phyloP scores from a whole-genome alignment of 2,329 filamentous ascomycete species.

The Trichophyton rubrum region DNA sequence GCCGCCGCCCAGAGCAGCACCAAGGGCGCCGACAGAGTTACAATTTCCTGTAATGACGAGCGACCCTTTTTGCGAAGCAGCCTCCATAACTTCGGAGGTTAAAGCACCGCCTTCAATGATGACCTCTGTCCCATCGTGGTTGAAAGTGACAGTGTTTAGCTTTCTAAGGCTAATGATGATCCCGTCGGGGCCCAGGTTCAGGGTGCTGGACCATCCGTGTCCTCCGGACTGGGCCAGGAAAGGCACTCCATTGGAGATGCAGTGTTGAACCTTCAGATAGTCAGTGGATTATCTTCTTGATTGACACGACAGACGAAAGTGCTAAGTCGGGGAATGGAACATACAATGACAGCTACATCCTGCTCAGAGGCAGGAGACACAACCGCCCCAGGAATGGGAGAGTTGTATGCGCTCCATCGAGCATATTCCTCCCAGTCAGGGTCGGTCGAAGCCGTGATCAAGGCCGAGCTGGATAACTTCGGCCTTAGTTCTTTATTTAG shows the following conservation, averaged over 20 bases:
- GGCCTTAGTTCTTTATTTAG: background rate
- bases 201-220: constrained; percentile 40
- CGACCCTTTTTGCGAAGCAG: background rate
- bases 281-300: no score
- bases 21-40: constrained; percentile 39
- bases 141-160: constrained; percentile 33
- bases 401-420: background rate
- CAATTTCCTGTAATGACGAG: constrained; percentile 34
- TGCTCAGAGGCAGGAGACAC: background rate
- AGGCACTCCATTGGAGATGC: constrained; percentile 35
- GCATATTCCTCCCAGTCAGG: background rate
- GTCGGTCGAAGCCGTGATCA: background rate
- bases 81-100: background rate
- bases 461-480: background rate
- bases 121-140: constrained; percentile 33
- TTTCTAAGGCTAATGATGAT: constrained; percentile 41
- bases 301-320: background rate
- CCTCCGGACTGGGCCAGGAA: constrained; percentile 43
- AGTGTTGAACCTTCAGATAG: constrained; percentile 33
- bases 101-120: constrained; percentile 36
- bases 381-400: background rate
- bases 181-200: constrained; percentile 39
- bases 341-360: background rate
- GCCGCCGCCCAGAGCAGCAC: constrained; percentile 45
- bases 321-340: background rate